phyloP scores from a whole-genome alignment of 2,329 filamentous ascomycete genomes.

The Fusarium chuoi region DNA sequence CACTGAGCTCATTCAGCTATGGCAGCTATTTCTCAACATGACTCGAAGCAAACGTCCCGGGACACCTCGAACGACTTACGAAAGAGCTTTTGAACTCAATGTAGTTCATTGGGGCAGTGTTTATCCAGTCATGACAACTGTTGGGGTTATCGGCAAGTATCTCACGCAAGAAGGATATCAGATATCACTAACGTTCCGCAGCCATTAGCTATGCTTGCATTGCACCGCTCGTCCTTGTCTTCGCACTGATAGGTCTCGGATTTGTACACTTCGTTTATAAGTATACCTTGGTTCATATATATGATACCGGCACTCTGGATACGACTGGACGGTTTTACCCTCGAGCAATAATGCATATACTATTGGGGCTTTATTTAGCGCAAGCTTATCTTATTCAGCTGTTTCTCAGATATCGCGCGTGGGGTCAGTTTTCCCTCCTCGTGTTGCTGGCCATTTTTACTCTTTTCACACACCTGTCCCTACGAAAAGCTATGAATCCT shows the following conservation, averaged over 20 bases:
- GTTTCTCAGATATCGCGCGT: fast-evolving
- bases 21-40: not conserved
- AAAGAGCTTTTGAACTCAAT: not conserved
- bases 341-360: not conserved
- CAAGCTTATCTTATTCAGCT: not conserved
- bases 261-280: not conserved
- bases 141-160: not conserved
- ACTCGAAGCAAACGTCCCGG: fast-evolving
- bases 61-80: fast-evolving
- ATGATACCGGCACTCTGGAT: not conserved
- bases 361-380: not conserved
- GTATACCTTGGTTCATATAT: not conserved
- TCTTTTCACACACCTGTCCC: not conserved
- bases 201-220: not conserved
- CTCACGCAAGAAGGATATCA: not conserved
- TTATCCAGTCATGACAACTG: not conserved
- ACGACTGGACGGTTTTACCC: not conserved
- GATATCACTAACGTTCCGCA: not conserved
- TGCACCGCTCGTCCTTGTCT: not conserved
- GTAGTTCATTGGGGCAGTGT: not conserved
- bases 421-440: not conserved
- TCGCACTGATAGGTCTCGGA: fast-evolving
- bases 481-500: not conserved
- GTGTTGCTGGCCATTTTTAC: fast-evolving
- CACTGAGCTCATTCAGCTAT: not conserved